phyloP scores from a whole-genome alignment of 2,329 filamentous ascomycete genomes.

The Xylaria sp. region DNA sequence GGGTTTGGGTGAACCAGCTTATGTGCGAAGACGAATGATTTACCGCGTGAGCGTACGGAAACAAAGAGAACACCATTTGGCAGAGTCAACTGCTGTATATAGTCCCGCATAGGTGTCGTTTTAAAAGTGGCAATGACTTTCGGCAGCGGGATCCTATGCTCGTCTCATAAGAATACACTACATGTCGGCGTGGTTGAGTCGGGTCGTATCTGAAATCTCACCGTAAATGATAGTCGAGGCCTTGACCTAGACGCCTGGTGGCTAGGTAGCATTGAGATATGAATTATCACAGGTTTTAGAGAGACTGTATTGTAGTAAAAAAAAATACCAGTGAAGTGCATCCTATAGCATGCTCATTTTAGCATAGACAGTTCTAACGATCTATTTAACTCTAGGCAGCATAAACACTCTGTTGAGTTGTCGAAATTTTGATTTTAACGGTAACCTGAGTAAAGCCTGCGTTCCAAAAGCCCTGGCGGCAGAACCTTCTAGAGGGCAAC shows the following conservation, averaged over 20 bases:
- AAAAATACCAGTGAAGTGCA: neutral
- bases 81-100: neutral
- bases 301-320: neutral
- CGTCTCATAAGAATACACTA: too few relatives aligned
- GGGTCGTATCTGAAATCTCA: too few relatives aligned
- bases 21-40: neutral
- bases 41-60: too few relatives aligned
- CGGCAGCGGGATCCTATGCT: neutral
- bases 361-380: neutral
- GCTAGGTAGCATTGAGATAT: neutral
- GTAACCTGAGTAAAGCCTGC: too few relatives aligned
- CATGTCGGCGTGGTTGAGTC: too few relatives aligned
- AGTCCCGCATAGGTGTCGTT: neutral
- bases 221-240: neutral
- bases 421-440: too few relatives aligned
- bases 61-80: neutral
- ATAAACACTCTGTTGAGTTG: too few relatives aligned
- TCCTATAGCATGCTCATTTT: neutral
- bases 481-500: too few relatives aligned
- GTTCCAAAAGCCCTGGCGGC: too few relatives aligned
- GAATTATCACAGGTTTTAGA: neutral
- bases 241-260: neutral
- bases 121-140: neutral
- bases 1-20: neutral
- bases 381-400: too few relatives aligned